A percentile compares a stretch with the other conserved stretches of the same genome.
phyloP scores from a whole-genome alignment of 352 stramenopile genomes.

The Synura sp. region DNA sequence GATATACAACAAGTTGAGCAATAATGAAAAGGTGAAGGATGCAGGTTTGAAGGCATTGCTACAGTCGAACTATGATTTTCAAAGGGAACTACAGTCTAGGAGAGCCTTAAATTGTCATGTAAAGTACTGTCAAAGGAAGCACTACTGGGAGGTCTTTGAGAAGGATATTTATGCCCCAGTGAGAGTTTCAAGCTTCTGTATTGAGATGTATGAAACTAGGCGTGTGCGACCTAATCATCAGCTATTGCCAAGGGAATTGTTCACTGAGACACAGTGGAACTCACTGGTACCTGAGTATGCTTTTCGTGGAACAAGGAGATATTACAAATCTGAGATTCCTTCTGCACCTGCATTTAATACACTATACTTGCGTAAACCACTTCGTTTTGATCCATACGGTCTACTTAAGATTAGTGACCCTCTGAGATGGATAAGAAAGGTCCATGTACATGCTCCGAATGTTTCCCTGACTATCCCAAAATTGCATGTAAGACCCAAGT shows the following conservation, averaged over 20 bases:
- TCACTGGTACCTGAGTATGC: constrained; percentile 10
- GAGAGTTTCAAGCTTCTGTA: constrained; percentile 24
- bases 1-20: constrained; percentile 28
- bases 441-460: constrained; percentile 26
- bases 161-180: constrained; percentile 27
- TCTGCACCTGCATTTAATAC: constrained; percentile 25
- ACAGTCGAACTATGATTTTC: constrained; percentile 19
- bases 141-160: constrained; percentile 8
- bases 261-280: constrained; percentile 24
- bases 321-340: constrained; percentile 26
- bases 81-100: constrained; percentile 26
- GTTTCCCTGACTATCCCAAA: constrained; percentile 16
- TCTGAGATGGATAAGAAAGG: constrained; percentile 20
- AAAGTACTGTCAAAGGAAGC: constrained; percentile 29
- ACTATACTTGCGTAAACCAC: constrained; percentile 25
- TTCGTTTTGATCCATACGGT: constrained; percentile 27
- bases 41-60: constrained; percentile 25
- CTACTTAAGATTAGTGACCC: constrained; percentile 30
- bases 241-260: constrained; percentile 15
- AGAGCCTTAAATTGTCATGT: constrained; percentile 24
- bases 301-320: constrained; percentile 19
- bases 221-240: constrained; percentile 18
- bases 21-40: constrained; percentile 30
- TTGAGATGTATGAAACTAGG: constrained; percentile 24
- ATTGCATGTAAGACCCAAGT: constrained; percentile 27